A percentile compares a stretch with the other conserved stretches of the same genome.
These are phyloP conservation scores for Prunus campanulata DNA, from an alignment of 306 rosid genomes.

Conservation along the genomic window DNA sequence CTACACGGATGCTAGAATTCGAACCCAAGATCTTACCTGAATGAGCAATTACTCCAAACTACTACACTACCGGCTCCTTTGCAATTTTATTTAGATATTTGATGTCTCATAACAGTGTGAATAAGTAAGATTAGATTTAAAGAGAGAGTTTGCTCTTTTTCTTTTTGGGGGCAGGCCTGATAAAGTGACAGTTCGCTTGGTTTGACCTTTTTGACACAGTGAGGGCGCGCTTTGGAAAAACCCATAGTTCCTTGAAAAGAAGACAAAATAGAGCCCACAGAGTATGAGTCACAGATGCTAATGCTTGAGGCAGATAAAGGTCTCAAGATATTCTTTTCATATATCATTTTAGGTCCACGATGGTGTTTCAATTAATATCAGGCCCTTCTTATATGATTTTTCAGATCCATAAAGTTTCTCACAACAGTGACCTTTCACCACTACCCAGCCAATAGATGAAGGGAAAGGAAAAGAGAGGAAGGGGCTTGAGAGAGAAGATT, in stretches of 20 bases:
- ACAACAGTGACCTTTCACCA: neutral
- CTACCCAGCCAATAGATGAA: neutral
- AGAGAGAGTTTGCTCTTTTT: neutral
- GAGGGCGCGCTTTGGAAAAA: conserved; percentile 9
- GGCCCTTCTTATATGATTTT: neutral
- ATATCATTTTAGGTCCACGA: neutral
- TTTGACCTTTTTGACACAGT: conserved; percentile 17
- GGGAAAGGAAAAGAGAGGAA: neutral
- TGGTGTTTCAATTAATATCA: neutral
- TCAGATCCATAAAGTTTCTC: neutral
- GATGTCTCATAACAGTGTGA: conserved; percentile 11
- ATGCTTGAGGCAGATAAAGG: neutral
- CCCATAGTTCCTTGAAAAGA: conserved; percentile 21
- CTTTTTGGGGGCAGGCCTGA: neutral
- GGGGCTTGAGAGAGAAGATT: neutral
- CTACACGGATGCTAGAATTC: too few species aligned
- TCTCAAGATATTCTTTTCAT: neutral
- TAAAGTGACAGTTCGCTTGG: neutral
- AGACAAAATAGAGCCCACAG: conserved; percentile 35
- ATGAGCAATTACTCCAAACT: too few species aligned
- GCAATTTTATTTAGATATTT: neutral
- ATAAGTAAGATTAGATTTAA: neutral
- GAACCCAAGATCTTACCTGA: fast-evolving
- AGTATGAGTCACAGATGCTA: neutral
- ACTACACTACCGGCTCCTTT: fast-evolving